Base-by-base conservation (phyloP, 345 rosid genomes). In the Turritis glabra region DNA sequence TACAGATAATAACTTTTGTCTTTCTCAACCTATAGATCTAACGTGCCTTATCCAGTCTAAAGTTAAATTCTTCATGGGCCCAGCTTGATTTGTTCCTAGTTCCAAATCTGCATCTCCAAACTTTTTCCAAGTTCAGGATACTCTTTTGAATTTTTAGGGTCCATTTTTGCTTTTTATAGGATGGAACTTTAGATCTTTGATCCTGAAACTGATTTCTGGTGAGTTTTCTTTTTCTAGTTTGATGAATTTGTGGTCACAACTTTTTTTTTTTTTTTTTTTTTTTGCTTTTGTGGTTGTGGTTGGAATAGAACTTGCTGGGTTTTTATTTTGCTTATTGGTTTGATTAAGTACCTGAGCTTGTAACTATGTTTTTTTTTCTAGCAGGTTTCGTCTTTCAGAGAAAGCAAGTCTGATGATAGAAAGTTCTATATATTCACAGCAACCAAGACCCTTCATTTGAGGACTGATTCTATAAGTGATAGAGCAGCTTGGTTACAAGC, bases 331-430 rank as follows among this genome's bases (percentile, higher is more conserved):
- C n/a, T 55, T 32, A 62, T 5, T 46, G 50, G 43, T 14, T 57
- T 66, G 61, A 9, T 65, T 26, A 26, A 66, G 52, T 44, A 32
- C 27, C 25, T 55, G 65, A 30, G 43, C 65, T 4, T 71, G 54
- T 70, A 51, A 66, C 48, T 62, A 52, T 29, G 32, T 71, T 76
- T 72, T 59, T 71, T 82, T 26, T 46, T 79, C 54, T 72, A 53
- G 78, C 94, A 95, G 99, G 85, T 92, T 64, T 92, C 97, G 0
- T 95, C 99, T 41, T 95, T 92, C 81, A 84, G 99, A 41, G 99
- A 92, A 84, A 95, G 99, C 91, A 95, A 86, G 79, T 92, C 98
- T 5, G 99, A 95, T 66, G 92, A 90, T 67, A 75, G 88, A 83
- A 84, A 87, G 74, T 93, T 93, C 73, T 93, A 93, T 83, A 88